Conservation (phyloP, 495 filamentous ascomycete genomes). For the Penicillium atrosanguineum region DNA sequence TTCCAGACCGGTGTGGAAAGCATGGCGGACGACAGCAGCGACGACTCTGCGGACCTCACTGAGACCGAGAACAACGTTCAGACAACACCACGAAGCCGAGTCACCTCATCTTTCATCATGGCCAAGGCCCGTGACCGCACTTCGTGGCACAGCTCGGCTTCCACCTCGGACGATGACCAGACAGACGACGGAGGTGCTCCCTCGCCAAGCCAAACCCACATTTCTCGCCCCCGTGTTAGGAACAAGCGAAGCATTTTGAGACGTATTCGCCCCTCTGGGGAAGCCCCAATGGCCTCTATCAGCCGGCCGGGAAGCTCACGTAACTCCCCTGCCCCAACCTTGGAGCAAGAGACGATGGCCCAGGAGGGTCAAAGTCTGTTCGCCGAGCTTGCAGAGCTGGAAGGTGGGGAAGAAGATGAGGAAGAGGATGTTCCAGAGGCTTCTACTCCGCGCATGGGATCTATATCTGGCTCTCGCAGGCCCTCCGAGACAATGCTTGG, state of each 20-base stretch:
- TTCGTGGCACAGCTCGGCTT: slow-evolving; percentile 85
- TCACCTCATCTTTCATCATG: slow-evolving; percentile 41
- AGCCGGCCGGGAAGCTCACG: slow-evolving; percentile 50
- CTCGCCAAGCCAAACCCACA: slow-evolving; percentile 60
- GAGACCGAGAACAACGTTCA: slow-evolving; percentile 73
- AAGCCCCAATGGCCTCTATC: slow-evolving; percentile 53
- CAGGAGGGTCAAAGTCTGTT: slow-evolving; percentile 76
- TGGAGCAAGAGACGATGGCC: slow-evolving; percentile 44
- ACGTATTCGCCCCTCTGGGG: slow-evolving; percentile 63
- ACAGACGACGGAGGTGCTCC: slow-evolving; percentile 50
- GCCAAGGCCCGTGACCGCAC: slow-evolving; percentile 54
- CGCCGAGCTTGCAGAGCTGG: slow-evolving; percentile 80
- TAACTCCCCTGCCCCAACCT: slow-evolving; percentile 49
- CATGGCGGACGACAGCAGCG: slow-evolving; percentile 72
- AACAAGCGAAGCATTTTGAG: slow-evolving; percentile 61
- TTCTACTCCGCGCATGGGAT: slow-evolving; percentile 48
- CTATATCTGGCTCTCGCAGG: slow-evolving; percentile 36
- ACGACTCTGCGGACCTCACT: slow-evolving; percentile 66
- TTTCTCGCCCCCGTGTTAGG: slow-evolving; percentile 68
- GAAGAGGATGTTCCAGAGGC: slow-evolving; percentile 51
- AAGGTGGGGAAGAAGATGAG: slow-evolving; percentile 62
- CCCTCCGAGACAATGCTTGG: slow-evolving; percentile 35
- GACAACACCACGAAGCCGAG: slow-evolving; percentile 42
- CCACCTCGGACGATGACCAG: slow-evolving; percentile 79
- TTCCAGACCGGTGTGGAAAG: slow-evolving; percentile 89